Percentiles rank a stretch among this genome's conserved stretches.
Evolutionary conservation across 768 basidiomycete genomes (phyloP).

Genomic region (Cystofilobasidium macerans): DNA sequence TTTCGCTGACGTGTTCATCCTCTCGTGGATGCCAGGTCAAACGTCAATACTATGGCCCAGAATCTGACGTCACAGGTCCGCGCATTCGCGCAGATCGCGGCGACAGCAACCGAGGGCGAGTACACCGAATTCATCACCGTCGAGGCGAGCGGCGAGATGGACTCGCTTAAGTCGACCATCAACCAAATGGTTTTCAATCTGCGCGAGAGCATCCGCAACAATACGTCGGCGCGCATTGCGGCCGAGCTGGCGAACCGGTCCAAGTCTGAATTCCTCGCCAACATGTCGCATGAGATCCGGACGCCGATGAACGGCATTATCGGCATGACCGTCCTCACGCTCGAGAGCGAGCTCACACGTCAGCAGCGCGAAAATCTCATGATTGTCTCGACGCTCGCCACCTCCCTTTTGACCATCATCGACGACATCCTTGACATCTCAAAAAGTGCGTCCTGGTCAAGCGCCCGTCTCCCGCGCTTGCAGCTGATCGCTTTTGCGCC

Average conservation of each 20-base stretch:
- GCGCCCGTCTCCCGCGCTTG: neutral
- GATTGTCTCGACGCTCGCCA: constrained; percentile 86
- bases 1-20: neutral
- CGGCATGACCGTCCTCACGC: constrained; percentile 89
- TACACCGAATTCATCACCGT: constrained; percentile 99
- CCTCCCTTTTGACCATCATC: constrained; percentile 86
- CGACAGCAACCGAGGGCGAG: constrained; percentile 96
- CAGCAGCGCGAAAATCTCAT: constrained; percentile 90
- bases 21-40: constrained; percentile 48
- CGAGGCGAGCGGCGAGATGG: constrained; percentile 97
- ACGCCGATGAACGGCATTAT: constrained; percentile 99
- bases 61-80: constrained; percentile 49
- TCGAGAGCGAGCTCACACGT: constrained; percentile 88
- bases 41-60: constrained; percentile 86
- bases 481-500: constrained; percentile 26
- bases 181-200: constrained; percentile 91
- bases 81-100: constrained; percentile 96
- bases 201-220: constrained; percentile 94
- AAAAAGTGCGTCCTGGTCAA: constrained; percentile 62
- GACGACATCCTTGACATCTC: constrained; percentile 99
- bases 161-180: constrained; percentile 75
- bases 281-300: constrained; percentile 71
- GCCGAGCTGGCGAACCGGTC: constrained; percentile 94
- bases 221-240: constrained; percentile 90
- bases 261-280: constrained; percentile 97